Evolutionary conservation across 2,329 filamentous ascomycete species (phyloP).

Genomic region (Aureobasidium sp.): DNA sequence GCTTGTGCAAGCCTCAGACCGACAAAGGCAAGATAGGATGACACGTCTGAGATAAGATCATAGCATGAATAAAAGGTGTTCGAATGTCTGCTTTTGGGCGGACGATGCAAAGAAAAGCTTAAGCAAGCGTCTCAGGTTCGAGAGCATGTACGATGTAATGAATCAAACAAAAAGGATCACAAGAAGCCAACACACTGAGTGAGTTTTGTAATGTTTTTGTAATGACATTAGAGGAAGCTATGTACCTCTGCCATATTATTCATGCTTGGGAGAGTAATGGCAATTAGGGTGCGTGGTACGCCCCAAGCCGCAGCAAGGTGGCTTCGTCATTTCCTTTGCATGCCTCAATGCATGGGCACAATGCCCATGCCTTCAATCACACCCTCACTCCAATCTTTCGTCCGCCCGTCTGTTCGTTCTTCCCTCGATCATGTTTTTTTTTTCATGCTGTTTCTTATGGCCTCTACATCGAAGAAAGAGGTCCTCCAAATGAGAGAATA

Average conservation of each 20-base stretch:
- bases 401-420: not conserved
- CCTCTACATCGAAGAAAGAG: not conserved
- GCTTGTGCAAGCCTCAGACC: no score
- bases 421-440: not conserved
- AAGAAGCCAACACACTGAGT: not conserved
- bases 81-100: no score
- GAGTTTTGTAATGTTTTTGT: not conserved
- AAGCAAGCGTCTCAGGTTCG: no score
- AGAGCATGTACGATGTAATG: no score
- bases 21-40: no score
- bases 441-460: conserved; percentile 2
- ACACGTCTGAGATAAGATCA: no score
- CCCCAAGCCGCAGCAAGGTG: not conserved
- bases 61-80: no score
- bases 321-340: not conserved
- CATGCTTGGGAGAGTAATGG: conserved; percentile 1
- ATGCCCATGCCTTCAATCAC: not conserved
- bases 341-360: not conserved
- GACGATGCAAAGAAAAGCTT: no score
- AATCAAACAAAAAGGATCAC: not conserved
- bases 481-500: not conserved
- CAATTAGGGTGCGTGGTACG: not conserved
- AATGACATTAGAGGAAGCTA: conserved; percentile 3
- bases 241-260: not conserved
- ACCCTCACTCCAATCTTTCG: not conserved